Evolutionary conservation across 2,329 filamentous ascomycete genomes (phyloP), one percentile per base, ranked within the genome.

Genomic region (Ascosphaera apis): DNA sequence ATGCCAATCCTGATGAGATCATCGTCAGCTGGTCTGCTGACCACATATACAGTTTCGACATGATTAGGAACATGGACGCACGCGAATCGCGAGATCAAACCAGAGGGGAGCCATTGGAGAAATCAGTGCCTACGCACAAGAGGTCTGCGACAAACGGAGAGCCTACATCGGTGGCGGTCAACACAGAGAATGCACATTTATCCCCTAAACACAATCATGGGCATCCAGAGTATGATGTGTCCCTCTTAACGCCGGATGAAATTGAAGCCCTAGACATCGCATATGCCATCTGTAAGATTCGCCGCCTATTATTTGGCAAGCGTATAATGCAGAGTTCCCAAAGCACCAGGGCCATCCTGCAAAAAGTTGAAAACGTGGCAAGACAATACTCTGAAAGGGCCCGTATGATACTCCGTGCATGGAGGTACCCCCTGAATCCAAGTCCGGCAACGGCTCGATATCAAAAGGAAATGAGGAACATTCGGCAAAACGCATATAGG

Each of bases 1-100:
- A 76, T 52, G 69, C 68, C 6, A 65, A 72, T 40, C 73, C 72
- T 0, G 72, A 76, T 42, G 72, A 77, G 45, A 65, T 77, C 45
- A 53, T 77, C 11, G 72, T 69, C 15, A 76, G 71, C 44, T 77
- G 72, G 72, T 75, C 69, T 15, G 69, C 68, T 15, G 70, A 75
- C 41, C 62, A 69, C 41, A 71, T 76, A 35, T 72, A 73, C 52
- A 67, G 66, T 44, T 77, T 77, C 45, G 70, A 77, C 45, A 59
- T 77, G 12, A 53, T 72, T 31, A 61, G 63, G 34, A 67, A 63
- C 43, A 63, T 67, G 2, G 68, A 72, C 53, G 64, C 62, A 5
- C 52, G 54, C 38, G 65, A 69, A 15, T 37, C 40, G 11, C 46
- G 54, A 15, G 44, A 48, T 12, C 44, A 49, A 23, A 41, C 41